Base-by-base conservation (phyloP, 371 early-diverging fungal genomes). In the Mucor irregularis region DNA sequence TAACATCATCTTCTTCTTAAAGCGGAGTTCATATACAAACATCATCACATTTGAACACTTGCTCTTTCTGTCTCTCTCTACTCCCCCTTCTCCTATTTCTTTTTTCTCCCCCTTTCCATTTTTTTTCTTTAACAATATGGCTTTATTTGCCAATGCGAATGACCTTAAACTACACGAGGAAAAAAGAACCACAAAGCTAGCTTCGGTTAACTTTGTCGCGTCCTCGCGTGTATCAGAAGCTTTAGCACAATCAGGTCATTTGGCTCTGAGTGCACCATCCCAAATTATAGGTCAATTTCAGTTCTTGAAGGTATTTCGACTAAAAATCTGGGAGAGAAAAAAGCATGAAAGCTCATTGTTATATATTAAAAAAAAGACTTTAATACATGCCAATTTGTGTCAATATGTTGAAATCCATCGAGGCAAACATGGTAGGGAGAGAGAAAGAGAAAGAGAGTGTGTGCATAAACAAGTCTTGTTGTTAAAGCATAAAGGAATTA, bases 271-370 rank as follows among this genome's bases (percentile, higher is more conserved):
- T 1, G 79, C 81, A 8, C 75, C 83, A 16, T 81, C 84, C 2
- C 78, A 80, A 49, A 86, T 86, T 48, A 71, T 81, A 44, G 86
- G 86, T 0, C 73, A 77, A 37, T 73, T 83, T 45, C 86, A 86
- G 49, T 73, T 62, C 29, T 58, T 85, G 31, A 85, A 85, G 74
- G 83, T 72, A 35, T 42, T 33, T 22, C 5, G 47, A 13, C n/a
- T 47, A 21, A 28, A 13, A 25, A 17, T 14, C 22, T 22, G 17
- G 19, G 9, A 14, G n/a, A n/a, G n/a, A n/a, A n/a, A n/a, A n/a
- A n/a, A n/a, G n/a, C n/a, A n/a, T n/a, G n/a, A n/a, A n/a, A n/a
- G n/a, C 53, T 17, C 33, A 4, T 17, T 34, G n/a, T 35, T 24
- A 31, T 48, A 16, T 22, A 31, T 13, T 2, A n/a, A 4, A 1